Conservation (phyloP, 805 yeast genomes). For the Wickerhamomyces bisporus region DNA sequence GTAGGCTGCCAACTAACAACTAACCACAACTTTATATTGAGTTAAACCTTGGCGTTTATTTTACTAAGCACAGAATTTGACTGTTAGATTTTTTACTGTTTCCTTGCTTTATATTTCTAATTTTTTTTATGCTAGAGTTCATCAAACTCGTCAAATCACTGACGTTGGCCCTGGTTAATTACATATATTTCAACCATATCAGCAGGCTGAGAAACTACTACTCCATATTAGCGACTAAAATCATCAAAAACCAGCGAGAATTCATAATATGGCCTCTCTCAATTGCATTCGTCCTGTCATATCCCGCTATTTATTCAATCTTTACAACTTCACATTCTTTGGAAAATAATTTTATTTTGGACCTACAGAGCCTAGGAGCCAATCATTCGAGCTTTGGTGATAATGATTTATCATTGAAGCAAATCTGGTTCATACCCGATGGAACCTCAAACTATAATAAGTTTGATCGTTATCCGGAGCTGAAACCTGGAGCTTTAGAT, state of each 20-base stretch:
- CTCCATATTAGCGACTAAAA: constrained; percentile 17
- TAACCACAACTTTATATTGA: too few species aligned
- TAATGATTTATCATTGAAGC: constrained; percentile 19
- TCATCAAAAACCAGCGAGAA: constrained; percentile 33
- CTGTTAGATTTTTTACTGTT: too few species aligned
- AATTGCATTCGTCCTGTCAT: constrained; percentile 41
- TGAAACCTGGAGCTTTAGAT: constrained; percentile 27
- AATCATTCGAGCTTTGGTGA: background rate
- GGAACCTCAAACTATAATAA: constrained; percentile 2
- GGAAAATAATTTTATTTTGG: constrained; percentile 15
- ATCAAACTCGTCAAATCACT: constrained; percentile 17
- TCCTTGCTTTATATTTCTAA: background rate
- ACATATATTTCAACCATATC: constrained; percentile 12
- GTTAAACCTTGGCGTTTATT: too few species aligned
- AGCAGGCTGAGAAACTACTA: constrained; percentile 18
- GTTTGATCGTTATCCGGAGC: constrained; percentile 4
- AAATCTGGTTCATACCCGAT: constrained; percentile 17
- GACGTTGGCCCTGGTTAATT: constrained; percentile 9
- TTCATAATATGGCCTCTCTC: constrained; percentile 47
- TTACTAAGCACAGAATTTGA: too few species aligned
- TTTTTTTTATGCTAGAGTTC: constrained; percentile 23
- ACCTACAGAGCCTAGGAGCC: constrained; percentile 3
- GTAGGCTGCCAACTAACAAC: too few species aligned
- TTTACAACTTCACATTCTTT: constrained; percentile 23
- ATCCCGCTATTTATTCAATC: constrained; percentile 40